These are phyloP conservation scores for Skeletonema tropicum DNA, from an alignment of 108 stramenopile species.

Conservation along the genomic window DNA sequence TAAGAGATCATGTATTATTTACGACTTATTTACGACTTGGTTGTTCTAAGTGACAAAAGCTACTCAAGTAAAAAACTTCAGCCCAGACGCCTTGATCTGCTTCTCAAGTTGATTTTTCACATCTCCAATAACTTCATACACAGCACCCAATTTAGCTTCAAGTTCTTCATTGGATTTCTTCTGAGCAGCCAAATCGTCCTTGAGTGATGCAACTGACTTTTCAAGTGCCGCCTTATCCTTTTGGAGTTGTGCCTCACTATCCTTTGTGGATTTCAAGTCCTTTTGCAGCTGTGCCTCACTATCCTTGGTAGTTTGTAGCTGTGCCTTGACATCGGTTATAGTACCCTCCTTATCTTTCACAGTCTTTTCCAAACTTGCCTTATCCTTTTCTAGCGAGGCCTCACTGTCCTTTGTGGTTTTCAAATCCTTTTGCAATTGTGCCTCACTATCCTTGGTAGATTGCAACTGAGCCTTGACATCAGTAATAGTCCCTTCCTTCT, in stretches of 20 bases:
- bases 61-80: too few species aligned
- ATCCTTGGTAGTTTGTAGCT: not conserved
- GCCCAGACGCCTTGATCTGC: not conserved
- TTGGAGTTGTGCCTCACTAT: not conserved
- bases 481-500: not conserved
- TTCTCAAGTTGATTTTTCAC: not conserved
- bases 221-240: not conserved
- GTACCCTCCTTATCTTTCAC: not conserved
- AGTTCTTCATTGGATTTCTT: not conserved
- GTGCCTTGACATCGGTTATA: not conserved
- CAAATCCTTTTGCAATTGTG: not conserved
- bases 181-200: not conserved
- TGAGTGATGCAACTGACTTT: not conserved
- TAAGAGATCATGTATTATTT: too few species aligned
- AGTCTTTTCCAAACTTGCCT: not conserved
- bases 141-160: not conserved
- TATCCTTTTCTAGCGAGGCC: not conserved
- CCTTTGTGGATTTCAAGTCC: not conserved
- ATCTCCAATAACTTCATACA: not conserved
- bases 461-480: not conserved
- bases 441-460: not conserved
- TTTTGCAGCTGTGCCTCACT: not conserved
- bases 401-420: not conserved
- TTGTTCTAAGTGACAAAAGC: too few species aligned
- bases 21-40: too few species aligned